phyloP scores from a whole-genome alignment of 176 grass and related monocot species.

The Neostapfia colusana region DNA sequence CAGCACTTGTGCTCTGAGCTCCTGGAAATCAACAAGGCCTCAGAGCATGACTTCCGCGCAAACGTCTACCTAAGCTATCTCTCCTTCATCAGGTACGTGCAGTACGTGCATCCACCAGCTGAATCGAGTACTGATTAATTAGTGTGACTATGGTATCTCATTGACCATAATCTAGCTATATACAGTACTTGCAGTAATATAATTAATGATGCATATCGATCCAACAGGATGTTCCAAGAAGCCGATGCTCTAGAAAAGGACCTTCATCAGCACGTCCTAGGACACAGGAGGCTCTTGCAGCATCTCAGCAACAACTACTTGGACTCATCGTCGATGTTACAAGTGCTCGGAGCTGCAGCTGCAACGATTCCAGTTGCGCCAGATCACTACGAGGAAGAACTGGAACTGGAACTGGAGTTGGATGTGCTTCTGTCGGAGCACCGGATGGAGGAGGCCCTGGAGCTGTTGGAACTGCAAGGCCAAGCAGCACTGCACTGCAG shows the following conservation, averaged over 20 bases:
- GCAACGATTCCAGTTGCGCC: not conserved
- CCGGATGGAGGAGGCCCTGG: slow-evolving; percentile 37
- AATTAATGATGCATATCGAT: too few relatives aligned
- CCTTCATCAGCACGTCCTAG: slow-evolving; percentile 25
- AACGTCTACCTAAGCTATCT: slow-evolving; percentile 45
- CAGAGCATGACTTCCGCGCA: slow-evolving; percentile 39
- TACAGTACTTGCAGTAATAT: too few relatives aligned
- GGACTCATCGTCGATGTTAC: slow-evolving; percentile 18
- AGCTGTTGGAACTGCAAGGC: slow-evolving; percentile 21
- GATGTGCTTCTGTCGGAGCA: slow-evolving; percentile 49
- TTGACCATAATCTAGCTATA: too few relatives aligned
- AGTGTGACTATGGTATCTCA: too few relatives aligned
- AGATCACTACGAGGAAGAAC: too few relatives aligned
- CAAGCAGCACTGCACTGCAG: too few relatives aligned
- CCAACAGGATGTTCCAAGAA: slow-evolving; percentile 52
- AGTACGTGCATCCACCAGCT: not conserved
- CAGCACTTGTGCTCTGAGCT: slow-evolving; percentile 61
- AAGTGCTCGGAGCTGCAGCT: too few relatives aligned
- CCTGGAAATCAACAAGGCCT: slow-evolving; percentile 60
- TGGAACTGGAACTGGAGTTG: slow-evolving; percentile 11
- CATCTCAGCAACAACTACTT: slow-evolving; percentile 25
- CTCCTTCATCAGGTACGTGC: slow-evolving; percentile 41
- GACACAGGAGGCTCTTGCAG: slow-evolving; percentile 41
- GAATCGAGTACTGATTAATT: too few relatives aligned
- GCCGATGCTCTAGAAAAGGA: slow-evolving; percentile 40